These are phyloP conservation scores for Globisporangium nunn DNA, from an alignment of 352 stramenopile genomes.

Conservation along the genomic window DNA sequence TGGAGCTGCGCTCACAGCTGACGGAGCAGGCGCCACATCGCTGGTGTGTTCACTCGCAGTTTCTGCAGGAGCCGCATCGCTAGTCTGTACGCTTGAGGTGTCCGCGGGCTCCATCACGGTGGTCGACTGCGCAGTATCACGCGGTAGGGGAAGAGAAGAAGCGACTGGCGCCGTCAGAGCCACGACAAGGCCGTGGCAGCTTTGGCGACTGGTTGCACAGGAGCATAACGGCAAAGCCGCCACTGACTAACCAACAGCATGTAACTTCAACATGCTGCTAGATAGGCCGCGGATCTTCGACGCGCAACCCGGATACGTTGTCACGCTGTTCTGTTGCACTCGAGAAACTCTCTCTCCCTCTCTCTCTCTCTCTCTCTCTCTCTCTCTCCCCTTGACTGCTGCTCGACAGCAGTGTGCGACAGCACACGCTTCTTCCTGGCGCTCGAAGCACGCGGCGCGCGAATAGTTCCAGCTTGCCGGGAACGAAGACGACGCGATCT, in stretches of 20 bases:
- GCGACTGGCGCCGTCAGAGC: no score
- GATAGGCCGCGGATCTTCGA: no score
- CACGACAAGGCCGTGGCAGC: no score
- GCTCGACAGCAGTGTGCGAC: background rate
- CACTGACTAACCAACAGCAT: no score
- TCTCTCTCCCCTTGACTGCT: background rate
- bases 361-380: background rate
- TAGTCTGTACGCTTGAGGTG: background rate
- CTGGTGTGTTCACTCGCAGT: background rate
- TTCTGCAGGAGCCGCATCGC: background rate
- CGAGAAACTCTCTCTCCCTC: no score
- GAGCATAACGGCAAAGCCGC: no score
- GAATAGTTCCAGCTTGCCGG: constrained; percentile 16
- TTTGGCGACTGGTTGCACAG: no score
- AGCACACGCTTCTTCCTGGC: constrained; percentile 22
- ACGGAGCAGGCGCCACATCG: background rate
- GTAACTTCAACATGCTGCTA: no score
- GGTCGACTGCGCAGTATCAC: no score
- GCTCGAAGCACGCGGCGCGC: constrained; percentile 20
- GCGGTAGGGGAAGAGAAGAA: no score
- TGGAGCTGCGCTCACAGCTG: background rate
- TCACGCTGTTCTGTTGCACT: no score
- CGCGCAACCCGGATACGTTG: no score
- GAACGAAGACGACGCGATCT: constrained; percentile 32
- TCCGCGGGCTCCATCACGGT: background rate